Percentiles rank a stretch among this genome's conserved stretches.
phyloP scores from a whole-genome alignment of 2,329 filamentous ascomycete genomes.

The Iodosphaeria phyllophila region DNA sequence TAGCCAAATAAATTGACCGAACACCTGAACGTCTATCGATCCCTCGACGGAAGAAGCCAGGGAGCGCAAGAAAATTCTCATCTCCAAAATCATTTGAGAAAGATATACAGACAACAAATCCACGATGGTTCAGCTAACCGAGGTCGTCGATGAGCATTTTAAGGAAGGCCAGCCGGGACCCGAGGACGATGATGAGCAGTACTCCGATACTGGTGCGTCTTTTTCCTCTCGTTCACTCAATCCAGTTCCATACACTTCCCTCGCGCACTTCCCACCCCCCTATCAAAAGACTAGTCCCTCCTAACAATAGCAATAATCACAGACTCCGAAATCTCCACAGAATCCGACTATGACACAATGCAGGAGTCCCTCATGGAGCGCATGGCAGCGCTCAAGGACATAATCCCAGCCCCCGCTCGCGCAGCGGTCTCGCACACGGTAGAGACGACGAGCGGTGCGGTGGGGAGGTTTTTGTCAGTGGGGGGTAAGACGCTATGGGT shows the following conservation, averaged over 20 bases:
- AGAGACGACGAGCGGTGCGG: constrained; percentile 32
- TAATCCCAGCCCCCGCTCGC: constrained; percentile 54
- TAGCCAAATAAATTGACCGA: no score
- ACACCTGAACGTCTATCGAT: no score
- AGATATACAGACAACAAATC: no score
- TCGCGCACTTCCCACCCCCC: neutral
- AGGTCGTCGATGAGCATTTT: constrained; percentile 95
- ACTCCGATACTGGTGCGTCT: constrained; percentile 68
- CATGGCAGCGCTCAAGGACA: constrained; percentile 54
- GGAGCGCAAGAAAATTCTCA: no score
- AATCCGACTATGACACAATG: constrained; percentile 47
- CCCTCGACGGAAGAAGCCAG: no score
- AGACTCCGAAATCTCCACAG: constrained; percentile 75
- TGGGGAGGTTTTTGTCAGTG: constrained; percentile 45
- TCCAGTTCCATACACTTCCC: neutral
- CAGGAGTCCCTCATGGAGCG: constrained; percentile 47
- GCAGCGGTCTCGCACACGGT: constrained; percentile 45
- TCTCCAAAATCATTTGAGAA: no score
- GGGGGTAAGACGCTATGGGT: constrained; percentile 83
- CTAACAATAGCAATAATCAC: no score
- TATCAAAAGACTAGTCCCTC: constrained; percentile 1
- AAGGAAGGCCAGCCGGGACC: constrained; percentile 47
- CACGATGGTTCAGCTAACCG: constrained; percentile 75
- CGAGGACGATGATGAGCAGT: constrained; percentile 76
- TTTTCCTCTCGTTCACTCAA: constrained; percentile 2